Evolutionary conservation across 306 rosid genomes (phyloP), one percentile per base, ranked within the genome.

Genomic region (Coriaria nepalensis): DNA sequence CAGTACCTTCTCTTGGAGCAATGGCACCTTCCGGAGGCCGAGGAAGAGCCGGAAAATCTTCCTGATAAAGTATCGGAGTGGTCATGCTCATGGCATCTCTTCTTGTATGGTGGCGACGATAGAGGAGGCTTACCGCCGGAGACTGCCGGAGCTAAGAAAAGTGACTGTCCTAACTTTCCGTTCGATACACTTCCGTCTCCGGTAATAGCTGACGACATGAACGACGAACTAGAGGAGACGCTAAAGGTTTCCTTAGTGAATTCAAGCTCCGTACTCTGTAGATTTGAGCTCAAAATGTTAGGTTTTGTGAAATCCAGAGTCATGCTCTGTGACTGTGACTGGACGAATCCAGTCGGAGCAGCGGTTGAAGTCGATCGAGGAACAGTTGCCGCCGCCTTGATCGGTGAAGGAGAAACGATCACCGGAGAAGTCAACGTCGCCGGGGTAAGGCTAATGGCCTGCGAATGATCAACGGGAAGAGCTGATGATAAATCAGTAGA

Each of bases 121-220:
- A 77, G 63, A 0, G 96, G 96, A 0, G 90, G 86, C 48, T 79
- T 86, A 2, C 76, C 83, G 37, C 74, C 74, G 50, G 95, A 78
- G 11, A 36, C 49, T 0, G 93, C 33, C 0, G 81, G 63, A 0
- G 79, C 53, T 12, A 79, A 10, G 60, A 86, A 77, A 56, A 82
- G 43, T 49, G 92, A 77, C 37, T 78, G 40, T 37, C 88, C 93
- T n/a, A 51, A 77, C 56, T 86, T 82, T 9, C 83, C 96, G 71
- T 86, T 82, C 5, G 94, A 74, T 11, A 86, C 93, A 66, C 93
- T 86, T 15, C 81, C 87, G 64, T 86, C 96, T 2, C 86, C 94
- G 43, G 94, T 86, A 48, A 86, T 74, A 20, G 90, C 93, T 38
- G 96, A 86, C 49, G 96, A 86, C 79, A 79, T 65, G 64, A 86